Conservation (phyloP, 345 rosid genomes). For the Ailanthus altissimus region DNA sequence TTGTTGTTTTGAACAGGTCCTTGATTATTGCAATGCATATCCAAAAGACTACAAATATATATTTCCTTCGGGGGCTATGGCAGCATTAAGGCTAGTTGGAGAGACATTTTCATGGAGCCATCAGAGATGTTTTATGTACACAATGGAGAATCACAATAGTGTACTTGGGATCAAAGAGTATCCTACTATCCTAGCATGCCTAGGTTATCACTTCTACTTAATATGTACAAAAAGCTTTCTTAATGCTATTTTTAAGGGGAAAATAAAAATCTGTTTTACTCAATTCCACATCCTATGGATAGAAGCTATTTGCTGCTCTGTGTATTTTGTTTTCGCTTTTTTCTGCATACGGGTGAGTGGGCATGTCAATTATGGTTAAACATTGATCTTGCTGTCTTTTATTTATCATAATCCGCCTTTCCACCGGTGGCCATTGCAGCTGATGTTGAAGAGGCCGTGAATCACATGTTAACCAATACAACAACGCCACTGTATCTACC, state of each 20-base stretch:
- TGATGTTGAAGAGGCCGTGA: too few relatives aligned
- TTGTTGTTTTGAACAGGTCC: slow-evolving; percentile 51
- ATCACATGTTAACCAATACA: too few relatives aligned
- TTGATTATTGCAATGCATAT: slow-evolving; percentile 85
- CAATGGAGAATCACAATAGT: slow-evolving; percentile 95
- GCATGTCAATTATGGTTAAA: too few relatives aligned
- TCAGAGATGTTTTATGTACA: slow-evolving; percentile 67
- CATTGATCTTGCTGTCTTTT: too few relatives aligned
- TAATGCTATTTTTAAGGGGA: background rate
- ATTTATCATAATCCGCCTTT: too few relatives aligned
- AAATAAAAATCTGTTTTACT: background rate
- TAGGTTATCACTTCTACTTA: background rate
- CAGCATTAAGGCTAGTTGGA: slow-evolving; percentile 87
- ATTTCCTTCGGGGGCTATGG: slow-evolving; percentile 97
- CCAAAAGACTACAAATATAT: slow-evolving; percentile 77
- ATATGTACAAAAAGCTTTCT: background rate
- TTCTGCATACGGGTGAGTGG: too few relatives aligned
- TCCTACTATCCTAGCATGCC: slow-evolving; percentile 36
- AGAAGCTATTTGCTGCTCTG: too few relatives aligned
- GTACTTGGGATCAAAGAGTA: slow-evolving; percentile 99
- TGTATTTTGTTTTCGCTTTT: too few relatives aligned
- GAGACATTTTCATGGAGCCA: slow-evolving; percentile 92
- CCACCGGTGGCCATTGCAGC: too few relatives aligned
- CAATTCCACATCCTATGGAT: too few relatives aligned
- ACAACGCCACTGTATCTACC: too few relatives aligned